Percentiles rank a stretch among this genome's conserved stretches.
Evolutionary conservation across 495 filamentous ascomycete genomes (phyloP).

Genomic region (Penicillium maclennaniae): DNA sequence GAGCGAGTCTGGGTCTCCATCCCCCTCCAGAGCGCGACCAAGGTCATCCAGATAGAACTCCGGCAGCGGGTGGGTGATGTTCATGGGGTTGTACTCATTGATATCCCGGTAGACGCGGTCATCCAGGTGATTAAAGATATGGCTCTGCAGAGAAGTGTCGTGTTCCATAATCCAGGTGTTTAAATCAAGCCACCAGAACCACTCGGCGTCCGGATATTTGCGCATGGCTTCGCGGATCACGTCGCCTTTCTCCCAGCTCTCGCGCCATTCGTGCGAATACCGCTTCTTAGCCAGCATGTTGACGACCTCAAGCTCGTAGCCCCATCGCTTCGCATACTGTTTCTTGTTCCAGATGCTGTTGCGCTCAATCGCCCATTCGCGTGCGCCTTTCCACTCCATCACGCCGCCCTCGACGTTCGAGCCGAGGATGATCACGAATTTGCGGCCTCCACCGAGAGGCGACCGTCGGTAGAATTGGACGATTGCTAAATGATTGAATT

Average conservation of each 20-base stretch:
- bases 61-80: constrained; percentile 79
- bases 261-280: constrained; percentile 98
- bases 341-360: constrained; percentile 95
- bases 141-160: constrained; percentile 80
- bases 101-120: constrained; percentile 89
- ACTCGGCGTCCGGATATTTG: constrained; percentile 94
- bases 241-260: constrained; percentile 99
- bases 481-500: constrained; percentile 20
- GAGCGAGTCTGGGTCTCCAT: constrained; percentile 68
- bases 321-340: constrained; percentile 82
- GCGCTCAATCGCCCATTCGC: constrained; percentile 97
- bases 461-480: constrained; percentile 52
- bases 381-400: constrained; percentile 97
- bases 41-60: constrained; percentile 70
- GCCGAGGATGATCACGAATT: constrained; percentile 89
- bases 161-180: constrained; percentile 99
- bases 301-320: constrained; percentile 92
- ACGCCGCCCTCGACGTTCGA: constrained; percentile 95
- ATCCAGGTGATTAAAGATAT: constrained; percentile 79
- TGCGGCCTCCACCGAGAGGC: constrained; percentile 74
- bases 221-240: constrained; percentile 85
- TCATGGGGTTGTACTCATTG: constrained; percentile 90
- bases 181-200: constrained; percentile 99
- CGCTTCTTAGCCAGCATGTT: constrained; percentile 98
- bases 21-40: constrained; percentile 67